Base-by-base conservation (phyloP, 1,284 basidiomycete genomes). In the Stygiomarasmius scandens region DNA sequence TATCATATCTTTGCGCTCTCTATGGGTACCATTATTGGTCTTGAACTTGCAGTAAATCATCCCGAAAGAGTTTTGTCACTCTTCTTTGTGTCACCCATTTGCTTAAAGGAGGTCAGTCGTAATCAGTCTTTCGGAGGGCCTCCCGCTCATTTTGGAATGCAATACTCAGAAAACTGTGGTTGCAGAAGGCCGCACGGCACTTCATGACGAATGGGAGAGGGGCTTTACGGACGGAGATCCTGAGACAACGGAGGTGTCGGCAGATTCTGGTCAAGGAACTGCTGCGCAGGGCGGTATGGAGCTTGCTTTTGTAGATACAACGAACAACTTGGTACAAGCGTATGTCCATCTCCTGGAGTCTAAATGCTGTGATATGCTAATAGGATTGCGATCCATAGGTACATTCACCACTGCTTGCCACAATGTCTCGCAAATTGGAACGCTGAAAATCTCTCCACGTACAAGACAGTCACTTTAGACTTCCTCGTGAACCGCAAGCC, bases 1-100 rank as follows among this genome's bases (percentile, higher is more conserved):
- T 74, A 70, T 52, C 74, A 76, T 59, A 49, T 76, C 5, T 61
- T 73, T 36, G 74, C 74, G 1, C 27, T 74, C 4, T 74, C 74
- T 0, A 67, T 74, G 67, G 74, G 74, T 4, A 60, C 72, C 1
- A 70, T 66, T 58, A 66, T 73, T 12, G 67, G 71, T 11, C 52
- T 74, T 16, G 66, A 75, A 57, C 58, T 68, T 25, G 68, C 71
- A 22, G 63, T 73, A 2, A 60, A 61, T 11, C 64, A 71, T 51
- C 74, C 72, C 6, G 64, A 69, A 5, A 70, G 65, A 58, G 71
- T 73, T 2, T 62, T 71, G 0, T 75, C 74, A 0, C 41, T 71
- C 19, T 71, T 69, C 52, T 63, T 76, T 49, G 34, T 75, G 9
- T 74, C 73, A 2, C 71, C 71, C 0, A 59, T 73, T 6, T 69